Evolutionary conservation across 495 filamentous ascomycete species (phyloP), one percentile per base, ranked within the genome.

Genomic region (Penicillium tannophilum): DNA sequence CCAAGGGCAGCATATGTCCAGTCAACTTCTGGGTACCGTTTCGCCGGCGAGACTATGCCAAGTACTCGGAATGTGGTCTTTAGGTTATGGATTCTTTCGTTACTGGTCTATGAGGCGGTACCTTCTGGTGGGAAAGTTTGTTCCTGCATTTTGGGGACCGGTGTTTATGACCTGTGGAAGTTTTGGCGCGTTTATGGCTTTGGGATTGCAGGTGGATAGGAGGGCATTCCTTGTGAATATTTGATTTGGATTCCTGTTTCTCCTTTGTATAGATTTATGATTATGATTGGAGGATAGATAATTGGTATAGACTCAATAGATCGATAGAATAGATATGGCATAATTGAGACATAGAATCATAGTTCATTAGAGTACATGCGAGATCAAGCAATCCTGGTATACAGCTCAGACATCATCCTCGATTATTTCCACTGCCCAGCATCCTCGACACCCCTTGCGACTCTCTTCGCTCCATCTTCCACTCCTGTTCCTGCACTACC

Each of bases 371-470:
- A 5, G 6, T 28, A 28, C 6, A 28, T 28, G 28, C 28, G 28
- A 28, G 28, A 28, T 28, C 6, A 28, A 28, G 28, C 6, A 28
- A 28, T 28, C 4, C 6, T 28, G 28, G 28, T 5, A 28, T 28
- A 7, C 28, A 28, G 28, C 20, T 23, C 20, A 28, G 28, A 28
- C 6, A 28, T 4, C 28, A 7, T 7, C 28, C 1, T 28, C 28
- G 28, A 28, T 36, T 33, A 82, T 76, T 82, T 86, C 79, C 86
- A 86, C 72, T 89, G 74, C 4, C 88, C 87, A 28, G 88, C 86
- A 67, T 88, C 78, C 76, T 90, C 87, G 39, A 88, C 80, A 0
- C 87, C 86, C 69, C 83, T 79, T 11, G 84, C 81, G 35, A 88
- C 79, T 33, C 64, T 68, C 17, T 77, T 78, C 19, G 80, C 77